Conservation (phyloP, 2,329 filamentous ascomycete genomes). For the Blumeria hordei region DNA sequence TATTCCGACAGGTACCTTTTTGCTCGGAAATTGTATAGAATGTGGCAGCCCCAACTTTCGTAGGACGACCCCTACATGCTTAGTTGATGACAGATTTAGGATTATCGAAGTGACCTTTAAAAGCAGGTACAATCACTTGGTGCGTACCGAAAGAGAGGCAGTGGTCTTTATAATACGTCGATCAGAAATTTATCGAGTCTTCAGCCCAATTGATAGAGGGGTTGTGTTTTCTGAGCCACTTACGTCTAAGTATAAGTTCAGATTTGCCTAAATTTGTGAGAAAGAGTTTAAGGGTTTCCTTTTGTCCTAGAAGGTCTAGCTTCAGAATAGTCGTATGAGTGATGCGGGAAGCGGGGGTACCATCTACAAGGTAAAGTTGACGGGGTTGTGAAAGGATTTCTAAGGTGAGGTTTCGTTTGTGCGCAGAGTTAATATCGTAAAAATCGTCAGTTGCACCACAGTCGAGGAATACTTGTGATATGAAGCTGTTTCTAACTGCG, state of each 20-base stretch:
- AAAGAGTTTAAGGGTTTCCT: not conserved
- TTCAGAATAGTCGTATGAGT: not conserved
- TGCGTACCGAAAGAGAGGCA: not conserved
- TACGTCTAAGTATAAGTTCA: not conserved
- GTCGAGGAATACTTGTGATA: not conserved
- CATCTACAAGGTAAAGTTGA: not conserved
- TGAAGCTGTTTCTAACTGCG: not conserved
- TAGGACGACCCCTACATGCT: not conserved
- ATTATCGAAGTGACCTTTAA: not conserved
- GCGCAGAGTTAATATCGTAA: not conserved
- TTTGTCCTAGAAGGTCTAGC: not conserved
- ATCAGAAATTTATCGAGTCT: not conserved
- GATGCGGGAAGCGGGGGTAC: not conserved
- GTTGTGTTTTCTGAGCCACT: not conserved
- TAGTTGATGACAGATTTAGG: not conserved
- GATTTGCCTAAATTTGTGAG: not conserved
- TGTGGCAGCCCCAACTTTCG: not conserved
- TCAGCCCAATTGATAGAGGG: not conserved
- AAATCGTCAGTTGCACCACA: constrained; percentile 1
- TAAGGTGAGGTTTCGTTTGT: too few species aligned
- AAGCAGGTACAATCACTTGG: not conserved
- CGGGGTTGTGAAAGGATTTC: not conserved
- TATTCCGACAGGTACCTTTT: too few species aligned
- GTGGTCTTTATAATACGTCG: not conserved
- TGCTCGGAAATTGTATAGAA: not conserved